phyloP scores from a whole-genome alignment of 768 basidiomycete genomes.

The Leccinum rimulosum region DNA sequence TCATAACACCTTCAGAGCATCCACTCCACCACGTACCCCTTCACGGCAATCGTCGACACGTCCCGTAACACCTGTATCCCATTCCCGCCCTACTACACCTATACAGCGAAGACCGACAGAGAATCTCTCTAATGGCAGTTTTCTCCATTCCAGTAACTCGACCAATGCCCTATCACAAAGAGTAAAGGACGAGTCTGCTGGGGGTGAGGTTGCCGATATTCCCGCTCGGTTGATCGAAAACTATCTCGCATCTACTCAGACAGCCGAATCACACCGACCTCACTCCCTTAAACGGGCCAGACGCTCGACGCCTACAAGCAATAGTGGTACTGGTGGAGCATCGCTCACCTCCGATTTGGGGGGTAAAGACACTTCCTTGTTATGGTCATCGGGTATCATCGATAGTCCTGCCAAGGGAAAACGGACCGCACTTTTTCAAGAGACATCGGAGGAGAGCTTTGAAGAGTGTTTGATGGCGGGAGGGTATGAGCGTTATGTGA shows the following conservation, averaged over 20 bases:
- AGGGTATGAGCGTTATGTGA: constrained; percentile 74
- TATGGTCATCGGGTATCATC: constrained; percentile 48
- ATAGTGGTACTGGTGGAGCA: constrained; percentile 19
- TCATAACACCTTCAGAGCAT: constrained; percentile 8
- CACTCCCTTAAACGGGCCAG: constrained; percentile 68
- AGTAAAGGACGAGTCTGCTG: constrained; percentile 35
- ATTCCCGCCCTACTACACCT: constrained; percentile 16
- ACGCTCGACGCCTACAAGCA: constrained; percentile 39
- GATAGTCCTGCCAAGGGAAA: constrained; percentile 73
- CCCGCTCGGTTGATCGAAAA: constrained; percentile 52
- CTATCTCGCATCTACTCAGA: constrained; percentile 45
- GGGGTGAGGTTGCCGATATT: constrained; percentile 61
- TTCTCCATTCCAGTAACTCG: background rate
- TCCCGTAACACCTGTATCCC: constrained; percentile 12
- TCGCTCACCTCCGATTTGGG: constrained; percentile 12
- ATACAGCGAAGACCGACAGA: background rate
- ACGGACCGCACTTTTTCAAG: constrained; percentile 72
- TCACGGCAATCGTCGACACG: constrained; percentile 15
- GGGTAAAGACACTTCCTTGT: constrained; percentile 12
- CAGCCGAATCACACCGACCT: constrained; percentile 62
- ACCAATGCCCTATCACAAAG: background rate
- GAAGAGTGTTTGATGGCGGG: constrained; percentile 83
- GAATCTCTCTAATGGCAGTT: background rate
- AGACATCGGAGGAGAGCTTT: constrained; percentile 81
- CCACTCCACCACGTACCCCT: constrained; percentile 17